phyloP scores from a whole-genome alignment of 306 rosid genomes.

The Potentilla sterilis region DNA sequence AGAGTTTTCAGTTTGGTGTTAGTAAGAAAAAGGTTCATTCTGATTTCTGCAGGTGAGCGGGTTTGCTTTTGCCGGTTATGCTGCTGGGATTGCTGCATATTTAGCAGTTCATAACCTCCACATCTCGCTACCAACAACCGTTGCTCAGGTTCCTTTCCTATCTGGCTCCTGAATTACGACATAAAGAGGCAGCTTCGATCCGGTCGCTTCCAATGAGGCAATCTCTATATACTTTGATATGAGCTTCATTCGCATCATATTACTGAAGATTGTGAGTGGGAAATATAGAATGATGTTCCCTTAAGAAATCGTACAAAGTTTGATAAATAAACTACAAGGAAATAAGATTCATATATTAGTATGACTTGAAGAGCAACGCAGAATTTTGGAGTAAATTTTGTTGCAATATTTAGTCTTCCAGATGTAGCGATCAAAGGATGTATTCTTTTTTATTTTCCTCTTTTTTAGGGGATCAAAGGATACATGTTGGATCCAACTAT shows the following conservation, averaged over 20 bases:
- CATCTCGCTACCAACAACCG: conserved; percentile 60
- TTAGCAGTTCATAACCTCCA: conserved; percentile 61
- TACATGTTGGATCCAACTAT: not conserved
- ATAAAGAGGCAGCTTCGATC: conserved; percentile 12
- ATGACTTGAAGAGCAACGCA: not conserved
- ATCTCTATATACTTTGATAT: not conserved
- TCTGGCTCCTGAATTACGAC: conserved; percentile 42
- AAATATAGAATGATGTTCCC: conserved; percentile 8
- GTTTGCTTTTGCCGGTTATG: conserved; percentile 92
- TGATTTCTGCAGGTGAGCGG: conserved; percentile 72
- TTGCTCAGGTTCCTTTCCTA: conserved; percentile 71
- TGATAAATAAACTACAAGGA: not conserved
- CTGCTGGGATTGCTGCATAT: conserved; percentile 79
- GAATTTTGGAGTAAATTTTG: not conserved
- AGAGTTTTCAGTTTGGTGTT: conserved; percentile 1
- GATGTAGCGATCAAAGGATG: not conserved
- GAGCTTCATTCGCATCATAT: not conserved
- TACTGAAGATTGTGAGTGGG: not conserved
- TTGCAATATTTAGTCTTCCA: conserved; percentile 1
- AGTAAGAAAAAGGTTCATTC: conserved; percentile 5
- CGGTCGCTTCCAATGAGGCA: conserved; percentile 16
- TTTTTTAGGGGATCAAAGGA: too few species aligned
- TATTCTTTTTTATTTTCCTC: not conserved
- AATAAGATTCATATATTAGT: too few species aligned
- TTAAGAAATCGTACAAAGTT: not conserved